Base-by-base conservation (phyloP, 305 asterid species). In the Fraxinus velutina region DNA sequence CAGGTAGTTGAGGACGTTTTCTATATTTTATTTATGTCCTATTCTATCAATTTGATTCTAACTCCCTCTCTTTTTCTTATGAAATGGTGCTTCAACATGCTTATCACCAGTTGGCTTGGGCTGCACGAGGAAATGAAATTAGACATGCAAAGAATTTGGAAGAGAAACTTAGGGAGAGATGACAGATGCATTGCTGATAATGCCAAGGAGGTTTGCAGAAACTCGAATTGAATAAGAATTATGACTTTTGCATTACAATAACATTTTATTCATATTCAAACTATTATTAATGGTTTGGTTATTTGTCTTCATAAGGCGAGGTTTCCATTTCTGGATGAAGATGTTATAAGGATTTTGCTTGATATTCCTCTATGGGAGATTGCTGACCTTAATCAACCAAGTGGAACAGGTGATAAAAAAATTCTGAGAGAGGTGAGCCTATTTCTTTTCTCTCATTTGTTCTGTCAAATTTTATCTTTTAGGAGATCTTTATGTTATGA, bases 131-230 rank as follows among this genome's bases (percentile, higher is more conserved):
- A 95, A 89, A 95, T 93, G 99, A 93, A 88, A 80, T 66, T 95
- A 84, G 98, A 95, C 86, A 89, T 95, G 97, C 97, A 95, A 83
- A 87, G 99, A 89, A 93, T 95, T 78, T 95, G 99, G 99, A 95
- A 93, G 88, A 91, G 98, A 88, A 95, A 95, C 86, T 91, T 95
- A 44, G 99, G 99, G 75, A 92, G 99, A 92, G 99, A 95, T 81
- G 99, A 95, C 78, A 88, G 99, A 78, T 91, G 97, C 88, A 90
- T 95, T 79, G 92, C 97, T n/a, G 99, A 95, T 86, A 92, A 91
- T 74, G 98, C 89, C 75, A 95, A 95, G 90, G 99, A 95, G 97
- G 99, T 95, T 64, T 79, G 34, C 47, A 57, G 68, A 66, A 78
- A 52, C 81, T 80, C 52, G 44, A 76, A 76, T 39, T 70, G 24